Conservation (phyloP, 2,329 filamentous ascomycete species). For the Chaetomium globosum region DNA sequence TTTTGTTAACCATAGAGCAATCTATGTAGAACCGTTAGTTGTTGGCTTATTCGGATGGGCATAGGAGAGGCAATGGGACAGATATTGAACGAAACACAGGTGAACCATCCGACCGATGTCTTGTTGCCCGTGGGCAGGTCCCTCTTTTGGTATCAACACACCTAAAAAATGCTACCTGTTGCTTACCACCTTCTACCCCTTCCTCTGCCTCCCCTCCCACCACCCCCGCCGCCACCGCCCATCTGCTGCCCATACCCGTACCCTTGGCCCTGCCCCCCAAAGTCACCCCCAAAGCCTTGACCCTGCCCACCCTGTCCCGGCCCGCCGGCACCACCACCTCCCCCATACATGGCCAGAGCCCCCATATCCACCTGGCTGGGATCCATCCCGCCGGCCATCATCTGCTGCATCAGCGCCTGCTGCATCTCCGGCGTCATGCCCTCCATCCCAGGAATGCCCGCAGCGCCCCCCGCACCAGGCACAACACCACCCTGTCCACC, state of each 20-base stretch:
- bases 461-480: slow-evolving; percentile 17
- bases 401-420: slow-evolving; percentile 70
- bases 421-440: slow-evolving; percentile 69
- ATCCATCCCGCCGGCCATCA: slow-evolving; percentile 66
- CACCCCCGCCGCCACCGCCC: slow-evolving; percentile 44
- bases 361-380: slow-evolving; percentile 67
- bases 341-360: slow-evolving; percentile 61
- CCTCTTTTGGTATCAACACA: slow-evolving; percentile 9
- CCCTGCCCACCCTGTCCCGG: slow-evolving; percentile 53
- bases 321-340: slow-evolving; percentile 41
- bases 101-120: background rate
- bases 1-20: background rate
- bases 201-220: slow-evolving; percentile 42
- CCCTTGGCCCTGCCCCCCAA: slow-evolving; percentile 52
- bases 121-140: background rate
- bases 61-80: background rate
- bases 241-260: slow-evolving; percentile 53
- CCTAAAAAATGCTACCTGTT: background rate
- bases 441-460: slow-evolving; percentile 59
- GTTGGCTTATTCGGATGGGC: background rate
- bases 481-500: slow-evolving; percentile 7
- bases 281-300: slow-evolving; percentile 54
- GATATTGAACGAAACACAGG: background rate
- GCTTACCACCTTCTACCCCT: slow-evolving; percentile 31
- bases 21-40: background rate